A percentile compares a stretch with the other conserved stretches of the same genome.
These are phyloP conservation scores for Whalleya microplaca DNA, from an alignment of 2,329 filamentous ascomycete species.

Conservation along the genomic window DNA sequence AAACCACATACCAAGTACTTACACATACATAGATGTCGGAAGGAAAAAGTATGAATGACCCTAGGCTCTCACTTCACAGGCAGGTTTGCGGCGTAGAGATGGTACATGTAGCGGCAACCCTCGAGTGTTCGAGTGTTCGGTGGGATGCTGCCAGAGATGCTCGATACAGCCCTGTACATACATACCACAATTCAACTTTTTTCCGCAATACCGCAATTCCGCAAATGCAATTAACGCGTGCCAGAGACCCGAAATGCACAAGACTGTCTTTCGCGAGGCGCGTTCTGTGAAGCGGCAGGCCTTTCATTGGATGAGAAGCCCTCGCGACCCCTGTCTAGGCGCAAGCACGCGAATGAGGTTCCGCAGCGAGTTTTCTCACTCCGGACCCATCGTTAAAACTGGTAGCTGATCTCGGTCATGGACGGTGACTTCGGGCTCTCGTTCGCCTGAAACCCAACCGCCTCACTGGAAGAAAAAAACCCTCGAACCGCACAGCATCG, in stretches of 20 bases:
- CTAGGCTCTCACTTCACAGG: too few relatives aligned
- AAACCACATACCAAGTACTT: too few relatives aligned
- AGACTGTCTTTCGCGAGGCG: constrained; percentile 27
- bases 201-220: too few relatives aligned
- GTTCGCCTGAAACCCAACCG: constrained; percentile 13
- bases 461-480: constrained; percentile 9
- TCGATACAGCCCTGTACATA: too few relatives aligned
- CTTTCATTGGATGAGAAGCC: constrained; percentile 27
- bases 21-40: too few relatives aligned
- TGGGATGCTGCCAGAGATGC: too few relatives aligned
- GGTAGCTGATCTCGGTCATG: too few relatives aligned
- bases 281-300: constrained; percentile 27
- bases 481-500: background rate
- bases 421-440: constrained; percentile 15
- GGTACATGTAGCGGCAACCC: background rate
- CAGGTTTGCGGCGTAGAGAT: background rate
- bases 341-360: constrained; percentile 19
- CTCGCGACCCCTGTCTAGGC: constrained; percentile 24
- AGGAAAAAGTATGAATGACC: too few relatives aligned
- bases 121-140: too few relatives aligned
- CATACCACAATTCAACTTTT: too few relatives aligned
- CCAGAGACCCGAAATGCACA: constrained; percentile 20
- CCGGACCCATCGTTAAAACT: constrained; percentile 14
- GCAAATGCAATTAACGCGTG: constrained; percentile 28
- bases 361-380: constrained; percentile 15